Conservation (phyloP, 1,284 basidiomycete species). For the Stereum hirsutum region DNA sequence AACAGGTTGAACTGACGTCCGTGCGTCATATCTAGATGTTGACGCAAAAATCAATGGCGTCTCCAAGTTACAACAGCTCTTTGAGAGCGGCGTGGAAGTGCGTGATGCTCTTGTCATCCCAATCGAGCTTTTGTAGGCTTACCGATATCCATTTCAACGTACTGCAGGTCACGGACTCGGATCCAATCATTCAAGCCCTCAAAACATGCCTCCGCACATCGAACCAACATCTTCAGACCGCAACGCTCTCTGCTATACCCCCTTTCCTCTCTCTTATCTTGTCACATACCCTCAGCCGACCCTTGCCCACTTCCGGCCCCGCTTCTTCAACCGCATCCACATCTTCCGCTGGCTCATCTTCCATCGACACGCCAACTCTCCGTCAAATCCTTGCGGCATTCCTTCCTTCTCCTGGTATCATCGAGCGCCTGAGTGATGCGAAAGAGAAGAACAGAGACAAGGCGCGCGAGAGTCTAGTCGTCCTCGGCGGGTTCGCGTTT, state of each 20-base stretch:
- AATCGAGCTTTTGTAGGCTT: not conserved
- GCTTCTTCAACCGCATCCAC: conserved; percentile 37
- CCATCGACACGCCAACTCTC: conserved; percentile 47
- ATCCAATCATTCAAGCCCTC: conserved; percentile 56
- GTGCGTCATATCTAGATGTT: conserved; percentile 56
- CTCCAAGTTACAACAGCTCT: conserved; percentile 62
- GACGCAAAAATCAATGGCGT: conserved; percentile 75
- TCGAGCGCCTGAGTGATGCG: conserved; percentile 78
- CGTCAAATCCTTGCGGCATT: conserved; percentile 61
- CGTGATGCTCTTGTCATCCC: conserved; percentile 4
- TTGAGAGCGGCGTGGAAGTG: conserved; percentile 63
- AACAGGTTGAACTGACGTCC: too few relatives aligned
- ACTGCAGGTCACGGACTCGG: conserved; percentile 56
- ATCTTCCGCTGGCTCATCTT: conserved; percentile 31
- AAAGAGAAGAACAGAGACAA: conserved; percentile 66
- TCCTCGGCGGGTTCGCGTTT: conserved; percentile 66
- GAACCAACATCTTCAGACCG: conserved; percentile 76
- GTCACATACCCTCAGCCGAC: conserved; percentile 24
- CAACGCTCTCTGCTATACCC: conserved; percentile 56
- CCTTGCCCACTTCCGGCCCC: conserved; percentile 21
- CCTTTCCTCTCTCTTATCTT: conserved; percentile 55
- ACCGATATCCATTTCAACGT: conserved; percentile 8
- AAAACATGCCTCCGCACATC: conserved; percentile 71
- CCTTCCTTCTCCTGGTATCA: conserved; percentile 62
- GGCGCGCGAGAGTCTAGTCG: conserved; percentile 66